Evolutionary conservation across 176 grass and related monocot species (phyloP), one percentile per base, ranked within the genome.

Genomic region (Oryza glaberrima): DNA sequence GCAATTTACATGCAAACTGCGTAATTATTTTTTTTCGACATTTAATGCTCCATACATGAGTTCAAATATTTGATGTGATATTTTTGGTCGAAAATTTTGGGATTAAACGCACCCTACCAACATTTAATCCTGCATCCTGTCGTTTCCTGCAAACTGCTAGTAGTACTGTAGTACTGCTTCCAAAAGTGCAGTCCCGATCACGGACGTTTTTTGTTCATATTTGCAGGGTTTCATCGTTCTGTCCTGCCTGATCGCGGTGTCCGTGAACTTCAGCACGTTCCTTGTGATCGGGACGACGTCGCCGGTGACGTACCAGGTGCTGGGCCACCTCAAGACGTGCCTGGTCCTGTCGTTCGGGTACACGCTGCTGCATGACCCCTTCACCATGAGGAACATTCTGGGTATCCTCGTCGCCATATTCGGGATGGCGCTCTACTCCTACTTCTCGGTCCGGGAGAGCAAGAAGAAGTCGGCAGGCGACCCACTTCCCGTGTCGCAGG

Each of bases 301-400:
- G 7, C 94, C 94, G 26, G 94, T 97, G 58, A 97, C 94, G 17
- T 97, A 97, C 88, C 94, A 97, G 76, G 94, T 97, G 30, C 88
- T 97, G 47, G 94, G 94, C 47, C 94, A 97, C 85, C 94, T 97
- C 16, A 97, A 97, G 87, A 97, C 94, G 78, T 97, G 94, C 69
- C 86, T 97, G 14, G 78, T 97, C 8, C 94, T 97, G 32, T 94
- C 94, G 4, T 92, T 97, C 81, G 94, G 94, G 13, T 97, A 97
- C 86, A 97, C 86, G 6, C 84, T 97, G 70, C 79, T 97, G 77
- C 92, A 89, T 43, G 94, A 94, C 36, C 94, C 94, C 46, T 97
- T 94, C 83, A 97, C 92, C 11, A 56, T 17, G 63, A 86, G 92
- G 35, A 97, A 97, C 86, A 90, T 97, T 51, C 13, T 83, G 68